These are phyloP conservation scores for Candida ponderosae DNA, from an alignment of 805 yeast genomes.

Conservation along the genomic window DNA sequence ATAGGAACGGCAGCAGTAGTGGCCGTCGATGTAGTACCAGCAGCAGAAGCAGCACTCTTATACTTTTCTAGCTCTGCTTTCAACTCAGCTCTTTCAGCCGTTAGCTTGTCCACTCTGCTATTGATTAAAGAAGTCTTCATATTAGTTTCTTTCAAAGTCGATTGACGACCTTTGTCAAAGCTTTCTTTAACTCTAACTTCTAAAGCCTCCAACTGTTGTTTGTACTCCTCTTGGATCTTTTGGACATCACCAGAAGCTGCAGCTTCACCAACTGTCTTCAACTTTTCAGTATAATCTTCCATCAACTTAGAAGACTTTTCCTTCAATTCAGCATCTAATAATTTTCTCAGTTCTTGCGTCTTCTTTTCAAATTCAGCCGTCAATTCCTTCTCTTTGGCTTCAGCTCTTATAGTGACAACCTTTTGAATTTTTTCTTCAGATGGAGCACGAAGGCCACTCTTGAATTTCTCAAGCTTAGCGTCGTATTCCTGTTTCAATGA, in stretches of 20 bases:
- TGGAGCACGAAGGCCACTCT: conserved; percentile 6
- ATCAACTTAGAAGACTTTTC: conserved; percentile 11
- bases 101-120: conserved; percentile 24
- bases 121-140: conserved; percentile 32
- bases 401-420: conserved; percentile 8
- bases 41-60: no score
- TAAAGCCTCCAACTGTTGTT: conserved; percentile 22
- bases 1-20: background rate
- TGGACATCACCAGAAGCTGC: conserved; percentile 4
- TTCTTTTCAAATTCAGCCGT: conserved; percentile 8
- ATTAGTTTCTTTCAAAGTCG: conserved; percentile 21
- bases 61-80: conserved; percentile 11
- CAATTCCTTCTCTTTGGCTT: conserved; percentile 14
- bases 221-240: conserved; percentile 24
- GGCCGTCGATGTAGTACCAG: background rate
- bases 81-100: conserved; percentile 26
- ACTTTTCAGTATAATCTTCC: background rate
- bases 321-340: conserved; percentile 17
- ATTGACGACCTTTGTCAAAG: conserved; percentile 16
- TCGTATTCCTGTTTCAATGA: conserved; percentile 4
- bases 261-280: background rate
- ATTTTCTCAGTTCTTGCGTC: conserved; percentile 13
- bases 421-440: conserved; percentile 16
- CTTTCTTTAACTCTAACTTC: conserved; percentile 14
- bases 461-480: conserved; percentile 10